A percentile compares a stretch with the other conserved stretches of the same genome.
phyloP scores from a whole-genome alignment of 176 grass and related monocot genomes.

The Ampelocalamus luodianensis region DNA sequence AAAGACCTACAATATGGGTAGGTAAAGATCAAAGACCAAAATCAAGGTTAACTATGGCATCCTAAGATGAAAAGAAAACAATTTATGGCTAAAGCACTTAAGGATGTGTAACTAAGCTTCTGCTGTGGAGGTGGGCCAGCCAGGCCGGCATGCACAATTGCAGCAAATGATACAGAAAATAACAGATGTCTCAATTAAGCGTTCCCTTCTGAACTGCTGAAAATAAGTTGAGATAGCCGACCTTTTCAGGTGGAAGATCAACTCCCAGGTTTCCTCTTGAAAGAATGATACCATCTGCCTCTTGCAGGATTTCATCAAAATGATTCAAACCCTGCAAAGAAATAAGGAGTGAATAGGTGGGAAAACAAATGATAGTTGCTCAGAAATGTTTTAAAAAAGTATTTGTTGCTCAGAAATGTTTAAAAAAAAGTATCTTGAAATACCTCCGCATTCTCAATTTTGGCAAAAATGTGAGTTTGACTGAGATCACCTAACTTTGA shows the following conservation, averaged over 20 bases:
- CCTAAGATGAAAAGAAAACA: not conserved
- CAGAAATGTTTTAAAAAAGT: slow-evolving; percentile 4
- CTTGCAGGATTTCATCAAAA: slow-evolving; percentile 95
- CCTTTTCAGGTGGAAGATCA: slow-evolving; percentile 99
- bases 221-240: slow-evolving; percentile 32
- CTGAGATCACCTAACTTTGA: slow-evolving; percentile 83
- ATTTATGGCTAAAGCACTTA: not conserved
- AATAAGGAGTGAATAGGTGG: slow-evolving; percentile 32
- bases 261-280: slow-evolving; percentile 96
- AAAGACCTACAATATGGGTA: slow-evolving; percentile 70
- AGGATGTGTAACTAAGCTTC: not conserved
- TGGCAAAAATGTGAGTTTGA: slow-evolving; percentile 98
- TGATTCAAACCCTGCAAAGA: slow-evolving; percentile 85
- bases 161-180: not conserved
- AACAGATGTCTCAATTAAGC: not conserved
- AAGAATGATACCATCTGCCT: slow-evolving; percentile 95
- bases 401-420: not conserved
- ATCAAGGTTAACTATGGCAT: not conserved
- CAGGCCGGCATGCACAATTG: not conserved
- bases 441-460: slow-evolving; percentile 99
- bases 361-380: slow-evolving; percentile 13
- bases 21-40: slow-evolving; percentile 17
- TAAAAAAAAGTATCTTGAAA: slow-evolving; percentile 10
- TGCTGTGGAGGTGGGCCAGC: not conserved
- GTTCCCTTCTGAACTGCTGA: not conserved